Base-by-base conservation (phyloP, 441 rosid genomes). In the Adansonia rubrostipa region DNA sequence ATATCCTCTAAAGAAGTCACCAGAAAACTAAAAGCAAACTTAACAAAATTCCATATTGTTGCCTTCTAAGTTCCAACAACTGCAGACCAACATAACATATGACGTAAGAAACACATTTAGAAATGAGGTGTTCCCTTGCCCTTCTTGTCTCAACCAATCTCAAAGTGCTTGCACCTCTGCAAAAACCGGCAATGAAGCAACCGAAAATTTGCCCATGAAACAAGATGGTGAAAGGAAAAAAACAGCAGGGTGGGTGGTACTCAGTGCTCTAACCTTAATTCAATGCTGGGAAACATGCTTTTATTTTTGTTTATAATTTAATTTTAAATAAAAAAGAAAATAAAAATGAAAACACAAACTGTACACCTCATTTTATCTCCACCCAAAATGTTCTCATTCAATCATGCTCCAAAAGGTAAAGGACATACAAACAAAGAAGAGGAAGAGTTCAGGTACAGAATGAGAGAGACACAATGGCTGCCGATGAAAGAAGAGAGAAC, bases 91-190 rank as follows among this genome's bases (percentile, higher is more conserved):
- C 13, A 60, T 17, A 17, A 9, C 62, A 19, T 19, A 33, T 3
- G 33, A 33, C 22, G 28, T 33, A 56, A 1, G 53, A 75, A 33
- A 6, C 48, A 68, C 66, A 78, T 77, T 65, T 84, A 87, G 80
- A 89, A 88, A 8, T 87, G 86, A 20, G 90, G 87, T 58, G 92
- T 89, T 62, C 87, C 89, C 85, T 87, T 89, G 20, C 89, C 89
- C 84, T 85, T 87, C 89, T 87, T 89, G 84, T 86, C 92, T 60
- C 89, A 88, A 80, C 91, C 91, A 42, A 87, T 85, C 71, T 89
- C 92, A 63, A 85, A 87, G 82, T 84, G 92, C 87, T 89, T 86
- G 86, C 92, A 89, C 66, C 90, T 87, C 88, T 84, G 84, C 73
- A 73, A 11, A 54, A 73, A 65, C 15, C 53, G 66, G 17, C 7